These are phyloP conservation scores for Globisporangium camurandrum DNA, from an alignment of 352 stramenopile species.

Conservation along the genomic window DNA sequence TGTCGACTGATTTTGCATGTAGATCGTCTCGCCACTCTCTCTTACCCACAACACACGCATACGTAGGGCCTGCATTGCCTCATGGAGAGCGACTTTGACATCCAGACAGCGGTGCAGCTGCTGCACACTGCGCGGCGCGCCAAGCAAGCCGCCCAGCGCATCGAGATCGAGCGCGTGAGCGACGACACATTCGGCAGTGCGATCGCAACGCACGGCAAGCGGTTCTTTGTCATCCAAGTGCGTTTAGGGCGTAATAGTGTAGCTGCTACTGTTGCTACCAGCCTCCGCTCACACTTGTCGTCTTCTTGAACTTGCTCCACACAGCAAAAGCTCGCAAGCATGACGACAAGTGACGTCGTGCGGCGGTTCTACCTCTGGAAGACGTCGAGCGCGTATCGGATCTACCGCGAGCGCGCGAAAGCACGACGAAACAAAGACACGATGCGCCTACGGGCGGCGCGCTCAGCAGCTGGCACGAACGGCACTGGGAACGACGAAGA, in stretches of 20 bases:
- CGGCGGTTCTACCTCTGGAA: constrained; percentile 70
- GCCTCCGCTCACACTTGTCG: constrained; percentile 1
- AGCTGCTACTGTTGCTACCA: background rate
- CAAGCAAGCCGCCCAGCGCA: constrained; percentile 14
- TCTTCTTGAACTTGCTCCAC: too few species aligned
- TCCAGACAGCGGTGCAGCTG: constrained; percentile 27
- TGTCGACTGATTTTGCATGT: background rate
- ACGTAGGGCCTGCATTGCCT: constrained; percentile 53
- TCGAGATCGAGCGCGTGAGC: constrained; percentile 20
- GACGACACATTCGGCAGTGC: constrained; percentile 37
- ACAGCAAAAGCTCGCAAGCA: constrained; percentile 37
- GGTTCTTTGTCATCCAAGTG: constrained; percentile 56
- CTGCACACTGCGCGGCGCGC: constrained; percentile 27
- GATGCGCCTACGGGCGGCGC: constrained; percentile 33
- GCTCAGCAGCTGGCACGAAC: too few species aligned
- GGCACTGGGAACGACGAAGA: constrained; percentile 33
- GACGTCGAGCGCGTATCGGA: constrained; percentile 33
- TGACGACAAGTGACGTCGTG: constrained; percentile 38
- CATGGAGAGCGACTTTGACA: constrained; percentile 44
- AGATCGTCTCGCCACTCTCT: background rate
- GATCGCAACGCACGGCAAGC: constrained; percentile 41
- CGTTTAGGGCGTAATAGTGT: too few species aligned
- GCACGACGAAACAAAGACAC: constrained; percentile 37
- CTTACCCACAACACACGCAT: background rate
- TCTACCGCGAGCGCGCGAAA: constrained; percentile 33